Evolutionary conservation across 768 basidiomycete species (phyloP), one percentile per base, ranked within the genome.

Genomic region (Tricholoma saponaceum): DNA sequence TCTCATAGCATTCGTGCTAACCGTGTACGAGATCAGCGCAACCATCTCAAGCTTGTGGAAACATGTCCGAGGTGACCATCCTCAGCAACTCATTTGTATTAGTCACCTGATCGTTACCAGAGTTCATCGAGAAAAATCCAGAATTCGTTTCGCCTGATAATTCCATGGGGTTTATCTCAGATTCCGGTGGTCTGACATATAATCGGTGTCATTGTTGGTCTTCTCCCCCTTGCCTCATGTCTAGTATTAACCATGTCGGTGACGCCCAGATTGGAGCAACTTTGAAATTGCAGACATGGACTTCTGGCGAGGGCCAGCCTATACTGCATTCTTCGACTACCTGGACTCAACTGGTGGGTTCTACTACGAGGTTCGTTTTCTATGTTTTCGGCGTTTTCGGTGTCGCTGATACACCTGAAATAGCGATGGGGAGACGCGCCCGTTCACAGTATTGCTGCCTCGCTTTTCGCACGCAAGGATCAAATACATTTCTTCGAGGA

Each of bases 341-440:
- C 76, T 89, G 13, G 87, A 89, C 56, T 63, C 71, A 13, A 71
- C 76, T 20, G 86, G 86, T 8, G 86, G 86, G 2, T 86, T 87
- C 69, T 87, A 86, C 68, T 86, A 85, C 60, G 85, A 87, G 69
- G 80, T 81, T 67, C 16, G 50, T 52, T 46, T 77, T 32, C 32
- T 18, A 51, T 47, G 16, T 28, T 33, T 66, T 68, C 70, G 41
- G 73, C 71, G 71, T 76, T 76, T 44, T 0, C 52, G 8, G 18
- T 30, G 78, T 77, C 6, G 75, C 79, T 18, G 78, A 79, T 56
- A 23, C 22, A n/a, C 51, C 76, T 14, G 16, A n/a, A 52, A 26
- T 59, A 89, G 81, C 81, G 88, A 9, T 90, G 89, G 89, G 92
- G 92, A 10, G 92, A 93, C 66, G 92, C 92, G 0, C 91, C 90